Evolutionary conservation across 768 basidiomycete genomes (phyloP), one percentile per base, ranked within the genome.

Genomic region (Rhodotorula paludigena): DNA sequence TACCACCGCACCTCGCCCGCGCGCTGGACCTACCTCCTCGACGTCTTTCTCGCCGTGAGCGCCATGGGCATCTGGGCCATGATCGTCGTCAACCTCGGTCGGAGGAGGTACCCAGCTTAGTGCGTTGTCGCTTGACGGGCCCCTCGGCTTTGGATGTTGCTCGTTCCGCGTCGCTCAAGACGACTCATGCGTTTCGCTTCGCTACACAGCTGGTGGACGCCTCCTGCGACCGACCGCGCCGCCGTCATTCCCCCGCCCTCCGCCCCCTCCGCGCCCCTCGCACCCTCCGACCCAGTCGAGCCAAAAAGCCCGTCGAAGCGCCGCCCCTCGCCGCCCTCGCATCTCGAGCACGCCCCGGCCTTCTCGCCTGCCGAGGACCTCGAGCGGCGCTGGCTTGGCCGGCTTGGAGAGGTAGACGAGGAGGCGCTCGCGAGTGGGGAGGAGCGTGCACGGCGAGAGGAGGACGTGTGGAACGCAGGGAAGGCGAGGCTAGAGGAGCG

Each of bases 61-160:
- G 38, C 36, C 16, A 66, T 71, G 65, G 55, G 53, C 2, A 3
- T 60, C 2, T 71, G 69, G 69, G 62, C 65, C 5, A 44, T 56
- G 16, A 10, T 71, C n/a, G 44, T 66, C 20, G 48, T 41, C 41
- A 71, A 71, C 32, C 33, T 71, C n/a, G 69, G 69, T 0, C 21
- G 64, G 20, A 14, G 62, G 8, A 48, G 55, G 15, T 71, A 71
- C 28, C 69, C 69, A 0, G 42, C 49, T 5, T 60, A 51, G 69
- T 71, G 8, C n/a, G 66, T 41, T 11, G 12, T 25, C 35, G 16
- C 42, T 20, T 20, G 5, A 30, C 21, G 2, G 12, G 16, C 55
- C 25, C 14, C 25, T 42, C 42, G 30, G 5, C 20, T 42, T 33
- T 36, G 21, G 14, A 2, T 36, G 35, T 6, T 21, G 10, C 35